Conservation (phyloP, 805 yeast species). For the Saturnispora sekii region DNA sequence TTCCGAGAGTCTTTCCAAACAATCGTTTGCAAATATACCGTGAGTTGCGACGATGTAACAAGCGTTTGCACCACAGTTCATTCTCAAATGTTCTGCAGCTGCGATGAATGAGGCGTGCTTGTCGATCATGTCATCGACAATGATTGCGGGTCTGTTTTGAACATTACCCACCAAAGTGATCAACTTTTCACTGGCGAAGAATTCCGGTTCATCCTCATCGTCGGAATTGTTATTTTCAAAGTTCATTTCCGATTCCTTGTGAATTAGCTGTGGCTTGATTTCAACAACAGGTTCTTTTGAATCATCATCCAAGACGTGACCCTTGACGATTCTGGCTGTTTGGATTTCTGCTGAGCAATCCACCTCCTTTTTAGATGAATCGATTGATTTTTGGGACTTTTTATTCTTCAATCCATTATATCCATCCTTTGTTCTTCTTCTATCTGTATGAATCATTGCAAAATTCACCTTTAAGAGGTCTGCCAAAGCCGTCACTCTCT, state of each 20-base stretch:
- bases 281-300: constrained; percentile 6
- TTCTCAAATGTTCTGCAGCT: constrained; percentile 94
- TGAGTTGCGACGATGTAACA: constrained; percentile 93
- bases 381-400: constrained; percentile 30
- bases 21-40: constrained; percentile 84
- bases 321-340: constrained; percentile 92
- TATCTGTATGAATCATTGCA: constrained; percentile 98
- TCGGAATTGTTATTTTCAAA: constrained; percentile 80
- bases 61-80: constrained; percentile 91
- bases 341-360: constrained; percentile 74
- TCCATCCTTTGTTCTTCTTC: constrained; percentile 77
- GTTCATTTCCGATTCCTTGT: constrained; percentile 20
- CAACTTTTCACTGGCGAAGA: constrained; percentile 63
- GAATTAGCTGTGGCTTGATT: constrained; percentile 14
- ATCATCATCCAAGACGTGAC: constrained; percentile 90
- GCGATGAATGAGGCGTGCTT: constrained; percentile 90
- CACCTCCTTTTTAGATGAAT: constrained; percentile 38
- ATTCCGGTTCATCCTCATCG: constrained; percentile 70
- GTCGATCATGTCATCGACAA: constrained; percentile 95
- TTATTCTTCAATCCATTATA: constrained; percentile 34
- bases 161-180: constrained; percentile 97
- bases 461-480: constrained; percentile 91
- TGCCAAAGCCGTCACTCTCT: constrained; percentile 96
- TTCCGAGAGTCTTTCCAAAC: constrained; percentile 68
- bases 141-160: constrained; percentile 81